phyloP scores from a whole-genome alignment of 768 basidiomycete species.

The Auricularia heimuer region DNA sequence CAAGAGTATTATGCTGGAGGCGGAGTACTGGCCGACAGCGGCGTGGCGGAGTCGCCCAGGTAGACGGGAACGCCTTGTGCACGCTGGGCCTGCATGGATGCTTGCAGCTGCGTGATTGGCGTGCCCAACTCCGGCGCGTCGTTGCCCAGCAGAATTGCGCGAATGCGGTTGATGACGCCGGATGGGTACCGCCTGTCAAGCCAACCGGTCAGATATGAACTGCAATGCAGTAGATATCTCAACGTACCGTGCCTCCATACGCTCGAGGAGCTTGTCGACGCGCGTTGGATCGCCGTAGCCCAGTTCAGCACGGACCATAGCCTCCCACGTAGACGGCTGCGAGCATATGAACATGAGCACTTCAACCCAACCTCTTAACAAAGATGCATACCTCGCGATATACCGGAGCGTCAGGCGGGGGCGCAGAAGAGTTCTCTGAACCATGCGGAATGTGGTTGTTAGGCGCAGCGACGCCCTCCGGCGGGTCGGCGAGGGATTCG shows the following conservation, averaged over 20 bases:
- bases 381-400: constrained; percentile 62
- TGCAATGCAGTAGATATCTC: background rate
- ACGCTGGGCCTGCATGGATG: background rate
- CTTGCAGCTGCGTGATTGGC: background rate
- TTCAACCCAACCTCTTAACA: background rate
- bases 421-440: constrained; percentile 20
- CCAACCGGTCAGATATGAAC: background rate
- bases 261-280: constrained; percentile 58
- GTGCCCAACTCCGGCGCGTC: background rate
- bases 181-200: constrained; percentile 56
- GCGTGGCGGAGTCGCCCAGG: background rate
- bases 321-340: constrained; percentile 88
- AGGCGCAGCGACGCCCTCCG: constrained; percentile 75
- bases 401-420: constrained; percentile 42
- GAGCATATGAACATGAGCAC: constrained; percentile 5
- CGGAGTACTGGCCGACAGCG: background rate
- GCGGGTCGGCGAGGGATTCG: constrained; percentile 68
- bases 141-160: constrained; percentile 37
- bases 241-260: constrained; percentile 61
- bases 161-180: constrained; percentile 70
- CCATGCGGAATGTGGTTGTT: constrained; percentile 79
- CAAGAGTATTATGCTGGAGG: background rate
- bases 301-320: constrained; percentile 89
- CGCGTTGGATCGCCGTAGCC: constrained; percentile 61
- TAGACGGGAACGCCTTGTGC: background rate